Evolutionary conservation across 1,284 basidiomycete species (phyloP), one percentile per base, ranked within the genome.

Genomic region (Heterobasidion occidentale): DNA sequence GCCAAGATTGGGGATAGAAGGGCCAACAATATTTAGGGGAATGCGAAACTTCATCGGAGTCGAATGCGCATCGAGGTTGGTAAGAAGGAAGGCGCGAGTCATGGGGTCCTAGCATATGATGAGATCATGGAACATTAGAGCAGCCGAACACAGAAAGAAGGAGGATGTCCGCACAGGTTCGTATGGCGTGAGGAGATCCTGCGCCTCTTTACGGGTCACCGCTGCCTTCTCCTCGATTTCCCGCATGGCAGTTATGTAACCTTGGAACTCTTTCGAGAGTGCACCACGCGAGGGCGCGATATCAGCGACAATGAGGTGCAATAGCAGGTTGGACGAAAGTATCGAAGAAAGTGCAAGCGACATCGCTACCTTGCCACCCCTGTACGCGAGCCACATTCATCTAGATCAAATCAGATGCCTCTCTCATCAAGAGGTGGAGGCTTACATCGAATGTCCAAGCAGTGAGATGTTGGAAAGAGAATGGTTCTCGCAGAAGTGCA

Each of bases 321-420:
- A 71, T 15, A 95, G 69, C 2, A 76, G 70, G 50, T 70, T 72
- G 15, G 69, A 52, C 3, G 79, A 77, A 17, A 78, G 74, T 3
- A 75, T 67, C 35, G 80, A 71, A 64, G 77, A 67, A 20, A 95
- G 78, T 0, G 92, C 90, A 35, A 90, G 71, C 1, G 86, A 68
- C 90, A 92, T 92, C 0, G 87, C 89, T 1, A 84, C 88, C 70
- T 95, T 95, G 12, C 93, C 93, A 57, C 93, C 92, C 88, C 89
- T 92, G 59, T 17, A 15, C 46, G 2, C 19, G 36, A 19, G 35
- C 2, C 54, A n/a, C 46, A 33, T 11, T 55, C 2, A 36, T 33
- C 53, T 45, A 7, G 50, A 38, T 17, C 55, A 44, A 50, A 20
- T 15, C 14, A 27, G 51, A 54, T 46, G 34, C 27, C 27, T 27